A percentile compares a stretch with the other conserved stretches of the same genome.
Evolutionary conservation across 371 early-diverging fungal genomes (phyloP).

Genomic region (Amoeboaphelidium protococcarum): DNA sequence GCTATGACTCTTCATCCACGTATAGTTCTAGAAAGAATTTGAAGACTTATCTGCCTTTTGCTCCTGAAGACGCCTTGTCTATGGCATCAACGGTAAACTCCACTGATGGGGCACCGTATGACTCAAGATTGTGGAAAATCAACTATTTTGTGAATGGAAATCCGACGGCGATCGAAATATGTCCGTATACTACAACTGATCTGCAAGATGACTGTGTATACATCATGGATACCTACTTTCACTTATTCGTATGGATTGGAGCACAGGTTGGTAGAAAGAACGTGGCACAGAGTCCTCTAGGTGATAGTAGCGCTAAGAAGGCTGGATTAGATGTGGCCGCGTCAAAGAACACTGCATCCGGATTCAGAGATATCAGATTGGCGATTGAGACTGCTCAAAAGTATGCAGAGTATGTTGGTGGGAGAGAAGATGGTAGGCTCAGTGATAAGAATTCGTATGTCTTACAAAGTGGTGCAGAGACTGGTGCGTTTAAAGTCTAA

Average conservation of each 20-base stretch:
- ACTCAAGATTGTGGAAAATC: not conserved
- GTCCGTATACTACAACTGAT: constrained; percentile 9
- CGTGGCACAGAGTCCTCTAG: constrained; percentile 7
- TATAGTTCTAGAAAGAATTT: no score
- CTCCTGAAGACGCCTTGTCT: no score
- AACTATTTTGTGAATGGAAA: not conserved
- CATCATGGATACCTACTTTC: constrained; percentile 14
- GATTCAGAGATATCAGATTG: not conserved
- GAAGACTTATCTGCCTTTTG: no score
- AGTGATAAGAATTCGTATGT: not conserved
- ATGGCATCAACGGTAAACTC: not conserved
- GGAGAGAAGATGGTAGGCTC: constrained; percentile 1
- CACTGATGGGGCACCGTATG: not conserved
- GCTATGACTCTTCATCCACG: no score
- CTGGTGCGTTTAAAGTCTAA: not conserved
- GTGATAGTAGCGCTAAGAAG: no score
- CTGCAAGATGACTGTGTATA: constrained; percentile 6
- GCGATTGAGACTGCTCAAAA: not conserved
- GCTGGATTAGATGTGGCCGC: constrained; percentile 7
- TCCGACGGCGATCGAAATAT: constrained; percentile 3
- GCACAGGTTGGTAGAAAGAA: constrained; percentile 3
- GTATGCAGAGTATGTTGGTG: constrained; percentile 3
- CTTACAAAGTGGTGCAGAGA: not conserved
- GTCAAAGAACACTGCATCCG: not conserved
- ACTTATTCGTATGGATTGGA: constrained; percentile 13